phyloP scores from a whole-genome alignment of 345 rosid genomes.

The sweet orange (Citrus sinensis) region DNA sequence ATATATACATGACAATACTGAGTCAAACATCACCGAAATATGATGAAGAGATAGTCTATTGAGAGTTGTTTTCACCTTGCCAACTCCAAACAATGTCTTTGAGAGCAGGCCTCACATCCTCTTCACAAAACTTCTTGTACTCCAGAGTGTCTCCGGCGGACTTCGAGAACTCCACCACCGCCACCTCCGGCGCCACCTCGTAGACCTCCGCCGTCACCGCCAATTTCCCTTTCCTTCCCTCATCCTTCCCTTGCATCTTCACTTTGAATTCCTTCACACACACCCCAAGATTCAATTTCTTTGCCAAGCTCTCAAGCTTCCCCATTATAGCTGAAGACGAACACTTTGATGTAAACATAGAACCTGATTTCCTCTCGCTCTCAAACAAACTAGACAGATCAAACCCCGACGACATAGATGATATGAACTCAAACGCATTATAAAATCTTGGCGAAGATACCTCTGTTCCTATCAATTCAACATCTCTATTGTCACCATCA shows the following conservation, averaged over 20 bases:
- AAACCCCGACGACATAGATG: conserved; percentile 45
- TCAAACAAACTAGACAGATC: conserved; percentile 51
- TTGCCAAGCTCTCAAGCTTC: conserved; percentile 40
- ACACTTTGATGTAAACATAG: conserved; percentile 43
- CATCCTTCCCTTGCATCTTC: conserved; percentile 37
- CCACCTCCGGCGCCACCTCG: conserved; percentile 39
- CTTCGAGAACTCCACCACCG: conserved; percentile 46
- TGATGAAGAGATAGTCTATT: not conserved
- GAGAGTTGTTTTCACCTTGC: conserved; percentile 39
- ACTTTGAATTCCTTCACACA: conserved; percentile 38
- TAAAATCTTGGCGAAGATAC: conserved; percentile 18
- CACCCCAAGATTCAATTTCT: conserved; percentile 31
- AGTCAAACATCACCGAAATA: no score
- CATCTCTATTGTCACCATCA: conserved; percentile 10
- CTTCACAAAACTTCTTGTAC: conserved; percentile 39
- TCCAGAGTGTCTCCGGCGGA: conserved; percentile 42
- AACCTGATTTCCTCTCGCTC: conserved; percentile 27
- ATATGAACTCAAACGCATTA: conserved; percentile 55
- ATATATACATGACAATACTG: no score
- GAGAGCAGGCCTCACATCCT: conserved; percentile 43
- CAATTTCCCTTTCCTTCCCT: conserved; percentile 44
- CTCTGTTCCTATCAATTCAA: conserved; percentile 19
- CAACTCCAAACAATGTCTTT: conserved; percentile 52
- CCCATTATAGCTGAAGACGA: conserved; percentile 30
- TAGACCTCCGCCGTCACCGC: conserved; percentile 35